A percentile compares a stretch with the other conserved stretches of the same genome.
Evolutionary conservation across 805 yeast genomes (phyloP).

Genomic region (Ogataea populi-albae): DNA sequence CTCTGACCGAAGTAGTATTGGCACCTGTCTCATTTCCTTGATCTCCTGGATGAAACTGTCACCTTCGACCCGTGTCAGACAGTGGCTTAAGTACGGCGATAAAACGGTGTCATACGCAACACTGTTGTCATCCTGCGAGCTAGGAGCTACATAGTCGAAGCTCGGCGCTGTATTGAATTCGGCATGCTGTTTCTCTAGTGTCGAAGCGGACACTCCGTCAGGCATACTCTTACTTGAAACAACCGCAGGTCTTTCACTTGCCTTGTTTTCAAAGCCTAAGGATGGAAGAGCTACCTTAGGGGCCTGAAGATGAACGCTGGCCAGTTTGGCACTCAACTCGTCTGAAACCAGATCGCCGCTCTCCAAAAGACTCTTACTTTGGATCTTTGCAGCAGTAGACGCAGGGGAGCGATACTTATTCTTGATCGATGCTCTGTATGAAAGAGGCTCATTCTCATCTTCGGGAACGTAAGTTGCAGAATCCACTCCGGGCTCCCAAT

Average conservation of each 20-base stretch:
- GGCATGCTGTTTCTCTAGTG: constrained; percentile 7
- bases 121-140: constrained; percentile 2
- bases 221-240: constrained; percentile 29
- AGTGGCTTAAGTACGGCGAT: constrained; percentile 54
- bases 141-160: constrained; percentile 7
- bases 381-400: constrained; percentile 64
- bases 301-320: constrained; percentile 46
- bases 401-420: constrained; percentile 74
- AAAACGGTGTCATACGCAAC: constrained; percentile 38
- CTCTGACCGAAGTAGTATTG: constrained; percentile 84
- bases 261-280: constrained; percentile 2
- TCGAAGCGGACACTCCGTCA: constrained; percentile 23
- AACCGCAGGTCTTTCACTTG: constrained; percentile 13
- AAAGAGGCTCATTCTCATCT: constrained; percentile 78
- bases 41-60: constrained; percentile 75
- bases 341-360: constrained; percentile 36
- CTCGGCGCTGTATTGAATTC: constrained; percentile 7
- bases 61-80: constrained; percentile 60
- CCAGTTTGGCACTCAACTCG: constrained; percentile 46
- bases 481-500: constrained; percentile 92
- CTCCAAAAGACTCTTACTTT: constrained; percentile 36
- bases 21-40: constrained; percentile 71
- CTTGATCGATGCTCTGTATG: constrained; percentile 74
- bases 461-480: constrained; percentile 87
- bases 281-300: constrained; percentile 40